Evolutionary conservation across 176 grass and related monocot genomes (phyloP), one percentile per base, ranked within the genome.

Genomic region (Rhynchospora pubera): DNA sequence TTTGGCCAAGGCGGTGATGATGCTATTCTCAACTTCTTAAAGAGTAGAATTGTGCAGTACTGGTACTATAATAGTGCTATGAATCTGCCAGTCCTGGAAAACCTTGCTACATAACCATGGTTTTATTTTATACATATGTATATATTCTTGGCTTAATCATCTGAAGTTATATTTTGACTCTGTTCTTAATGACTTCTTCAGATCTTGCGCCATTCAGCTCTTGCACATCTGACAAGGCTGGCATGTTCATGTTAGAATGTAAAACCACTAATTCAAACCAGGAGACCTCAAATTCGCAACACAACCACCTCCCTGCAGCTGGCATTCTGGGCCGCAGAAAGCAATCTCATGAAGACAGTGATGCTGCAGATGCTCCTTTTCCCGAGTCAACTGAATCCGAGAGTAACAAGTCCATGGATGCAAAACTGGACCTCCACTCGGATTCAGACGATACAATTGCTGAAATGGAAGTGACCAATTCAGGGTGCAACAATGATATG

Each of bases 161-260:
- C 72, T 77, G 48, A 51, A 51, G 50, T 77, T 46, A 26, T 58
- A 61, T 72, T 24, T 39, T 84, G 45, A 82, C 26, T 32, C 34
- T 66, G 43, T 50, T 24, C 16, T 82, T 80, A 2, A 30, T 56
- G 80, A 47, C 57, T 89, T 85, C 77, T 30, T 70, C 97, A 96
- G 91, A 87, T 69, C 64, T 84, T 87, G 15, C 87, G 24, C 62
- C 32, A 5, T 86, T 79, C 86, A 85, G 69, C 82, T 87, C 87
- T 28, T 91, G 57, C 72, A 47, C 59, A 47, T 90, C 84, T 51
- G 65, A 78, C 53, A 87, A 90, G 82, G 80, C 68, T 80, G 73
- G 81, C 45, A 72, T 79, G 51, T 75, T 78, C 57, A 48, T 85
- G 72, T 56, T 1, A 30, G 79, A 70, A 84, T 87, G 77, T 58